phyloP scores from a whole-genome alignment of 192 early-diverging fungal species.

The Pilaira anomala region DNA sequence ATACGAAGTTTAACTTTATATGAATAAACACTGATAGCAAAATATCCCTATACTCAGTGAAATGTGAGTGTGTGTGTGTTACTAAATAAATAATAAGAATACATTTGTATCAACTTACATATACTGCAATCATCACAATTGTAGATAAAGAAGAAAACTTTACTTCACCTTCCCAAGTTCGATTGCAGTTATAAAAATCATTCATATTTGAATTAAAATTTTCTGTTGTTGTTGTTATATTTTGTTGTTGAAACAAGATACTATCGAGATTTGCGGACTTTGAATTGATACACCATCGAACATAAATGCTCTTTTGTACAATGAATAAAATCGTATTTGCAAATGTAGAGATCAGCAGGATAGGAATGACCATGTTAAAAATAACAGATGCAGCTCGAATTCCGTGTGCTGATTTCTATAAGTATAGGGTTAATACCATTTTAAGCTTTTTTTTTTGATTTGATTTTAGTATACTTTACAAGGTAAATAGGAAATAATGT shows the following conservation, averaged over 20 bases:
- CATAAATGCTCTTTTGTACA: constrained; percentile 6
- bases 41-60: no score
- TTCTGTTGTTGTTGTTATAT: neutral
- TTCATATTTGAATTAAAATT: constrained; percentile 9
- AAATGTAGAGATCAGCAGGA: constrained; percentile 20
- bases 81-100: no score
- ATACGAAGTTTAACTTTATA: no score
- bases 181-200: constrained; percentile 37
- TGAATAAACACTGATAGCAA: no score
- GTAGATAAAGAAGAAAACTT: constrained; percentile 29
- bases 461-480: no score
- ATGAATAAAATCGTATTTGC: constrained; percentile 32
- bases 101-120: constrained; percentile 24
- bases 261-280: neutral
- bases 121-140: constrained; percentile 32
- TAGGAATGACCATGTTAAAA: constrained; percentile 6
- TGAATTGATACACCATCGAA: constrained; percentile 14
- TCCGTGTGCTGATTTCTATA: constrained; percentile 18
- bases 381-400: constrained; percentile 16
- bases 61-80: no score
- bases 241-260: neutral
- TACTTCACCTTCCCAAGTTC: constrained; percentile 36
- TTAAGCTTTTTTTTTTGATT: neutral
- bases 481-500: neutral
- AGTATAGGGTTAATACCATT: no score